Evolutionary conservation across 768 basidiomycete species (phyloP).

Genomic region (Hypholoma fasciculare): DNA sequence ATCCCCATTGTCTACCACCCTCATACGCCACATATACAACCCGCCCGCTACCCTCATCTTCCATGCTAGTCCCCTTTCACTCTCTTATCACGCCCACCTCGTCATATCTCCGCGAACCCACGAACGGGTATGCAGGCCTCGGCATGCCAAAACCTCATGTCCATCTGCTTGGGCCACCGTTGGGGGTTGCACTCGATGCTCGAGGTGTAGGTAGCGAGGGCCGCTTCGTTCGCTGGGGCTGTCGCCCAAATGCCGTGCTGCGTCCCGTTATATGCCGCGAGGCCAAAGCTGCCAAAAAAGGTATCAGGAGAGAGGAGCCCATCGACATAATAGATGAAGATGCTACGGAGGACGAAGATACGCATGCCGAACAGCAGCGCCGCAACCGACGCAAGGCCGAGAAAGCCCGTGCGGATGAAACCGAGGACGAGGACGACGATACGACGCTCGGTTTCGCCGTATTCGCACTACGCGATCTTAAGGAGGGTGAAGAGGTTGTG

Average conservation of each 20-base stretch:
- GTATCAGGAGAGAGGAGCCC: constrained; percentile 1
- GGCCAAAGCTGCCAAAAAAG: constrained; percentile 11
- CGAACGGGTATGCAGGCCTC: constrained; percentile 83
- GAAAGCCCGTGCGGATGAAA: constrained; percentile 15
- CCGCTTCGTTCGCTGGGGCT: constrained; percentile 65
- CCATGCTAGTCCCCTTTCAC: constrained; percentile 63
- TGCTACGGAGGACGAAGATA: constrained; percentile 6
- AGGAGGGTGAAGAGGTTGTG: constrained; percentile 81
- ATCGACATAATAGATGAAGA: constrained; percentile 9
- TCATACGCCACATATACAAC: constrained; percentile 69
- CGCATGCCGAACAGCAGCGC: background rate
- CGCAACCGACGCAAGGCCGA: background rate
- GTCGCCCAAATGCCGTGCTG: constrained; percentile 66
- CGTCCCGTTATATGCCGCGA: constrained; percentile 47
- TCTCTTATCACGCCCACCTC: constrained; percentile 67
- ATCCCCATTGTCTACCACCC: constrained; percentile 51
- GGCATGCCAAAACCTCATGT: constrained; percentile 87
- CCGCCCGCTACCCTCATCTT: constrained; percentile 48
- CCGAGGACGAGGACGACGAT: constrained; percentile 15
- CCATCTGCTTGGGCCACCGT: constrained; percentile 73
- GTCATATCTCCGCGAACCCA: constrained; percentile 72
- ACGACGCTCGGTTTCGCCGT: constrained; percentile 69
- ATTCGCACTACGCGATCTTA: constrained; percentile 76
- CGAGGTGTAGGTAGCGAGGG: constrained; percentile 65
- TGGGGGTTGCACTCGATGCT: constrained; percentile 79